A percentile compares a stretch with the other conserved stretches of the same genome.
These are phyloP conservation scores for Phytopythium ostracodes DNA, from an alignment of 352 stramenopile species.

Conservation along the genomic window DNA sequence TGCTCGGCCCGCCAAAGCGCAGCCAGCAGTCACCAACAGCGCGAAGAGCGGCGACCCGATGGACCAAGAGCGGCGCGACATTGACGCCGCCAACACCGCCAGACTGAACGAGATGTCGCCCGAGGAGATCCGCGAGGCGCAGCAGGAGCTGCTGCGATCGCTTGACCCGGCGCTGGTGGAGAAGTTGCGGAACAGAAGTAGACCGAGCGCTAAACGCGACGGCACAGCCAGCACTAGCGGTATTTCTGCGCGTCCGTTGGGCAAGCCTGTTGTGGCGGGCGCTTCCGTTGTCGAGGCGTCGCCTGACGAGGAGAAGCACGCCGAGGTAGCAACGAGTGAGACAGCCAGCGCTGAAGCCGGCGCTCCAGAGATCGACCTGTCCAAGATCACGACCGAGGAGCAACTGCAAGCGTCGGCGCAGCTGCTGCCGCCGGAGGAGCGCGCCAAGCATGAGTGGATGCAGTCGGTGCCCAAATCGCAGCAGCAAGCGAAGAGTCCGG, in stretches of 20 bases:
- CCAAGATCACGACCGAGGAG: constrained; percentile 58
- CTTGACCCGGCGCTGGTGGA: constrained; percentile 61
- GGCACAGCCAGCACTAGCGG: no score
- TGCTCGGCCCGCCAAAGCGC: background rate
- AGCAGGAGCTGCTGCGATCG: constrained; percentile 55
- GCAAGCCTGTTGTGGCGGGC: constrained; percentile 16
- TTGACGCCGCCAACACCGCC: constrained; percentile 54
- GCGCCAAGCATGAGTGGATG: constrained; percentile 80
- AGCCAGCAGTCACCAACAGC: background rate
- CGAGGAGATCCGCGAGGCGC: constrained; percentile 63
- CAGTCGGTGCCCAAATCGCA: constrained; percentile 11
- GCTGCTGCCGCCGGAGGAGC: constrained; percentile 55
- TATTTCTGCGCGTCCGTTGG: background rate
- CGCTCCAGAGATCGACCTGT: constrained; percentile 26
- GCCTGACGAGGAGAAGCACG: constrained; percentile 13
- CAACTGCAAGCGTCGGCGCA: constrained; percentile 42
- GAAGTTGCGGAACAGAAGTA: constrained; percentile 50
- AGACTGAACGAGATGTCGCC: constrained; percentile 59
- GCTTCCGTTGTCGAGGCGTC: constrained; percentile 12
- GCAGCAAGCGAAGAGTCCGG: constrained; percentile 11
- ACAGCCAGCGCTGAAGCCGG: background rate
- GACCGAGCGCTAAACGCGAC: constrained; percentile 3
- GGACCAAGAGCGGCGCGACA: constrained; percentile 39
- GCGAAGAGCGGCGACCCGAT: constrained; percentile 7
- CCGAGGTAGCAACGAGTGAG: background rate